Conservation (phyloP, 2,329 filamentous ascomycete species). For the Colletotrichum higginsianum region DNA sequence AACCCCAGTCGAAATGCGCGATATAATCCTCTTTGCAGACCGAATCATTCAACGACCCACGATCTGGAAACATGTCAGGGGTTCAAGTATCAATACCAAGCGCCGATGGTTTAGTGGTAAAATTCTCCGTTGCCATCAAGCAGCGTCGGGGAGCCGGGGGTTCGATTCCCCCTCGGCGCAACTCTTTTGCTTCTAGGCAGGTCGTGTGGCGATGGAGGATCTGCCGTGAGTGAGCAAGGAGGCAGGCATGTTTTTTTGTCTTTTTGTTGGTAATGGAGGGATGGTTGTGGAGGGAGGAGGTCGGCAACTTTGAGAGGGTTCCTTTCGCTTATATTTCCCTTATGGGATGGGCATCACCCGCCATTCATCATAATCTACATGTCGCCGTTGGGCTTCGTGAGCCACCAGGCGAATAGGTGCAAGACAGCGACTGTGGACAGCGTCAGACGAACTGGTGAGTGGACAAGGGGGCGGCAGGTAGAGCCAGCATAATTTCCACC, state of each 20-base stretch:
- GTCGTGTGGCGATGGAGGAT: no score
- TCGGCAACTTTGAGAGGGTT: no score
- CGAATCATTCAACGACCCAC: background rate
- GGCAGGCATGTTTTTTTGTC: no score
- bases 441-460: background rate
- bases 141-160: slow-evolving; percentile 18
- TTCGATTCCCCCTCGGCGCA: slow-evolving; percentile 19
- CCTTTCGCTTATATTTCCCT: no score
- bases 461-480: background rate
- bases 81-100: background rate
- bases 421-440: background rate
- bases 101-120: slow-evolving; percentile 19
- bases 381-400: no score
- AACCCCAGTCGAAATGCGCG: background rate
- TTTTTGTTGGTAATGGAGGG: no score
- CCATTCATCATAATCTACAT: no score
- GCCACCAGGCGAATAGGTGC: no score
- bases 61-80: background rate
- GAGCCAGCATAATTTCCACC: background rate
- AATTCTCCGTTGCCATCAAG: slow-evolving; percentile 17
- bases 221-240: no score
- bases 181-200: background rate
- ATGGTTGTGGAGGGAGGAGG: no score
- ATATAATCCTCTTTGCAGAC: background rate
- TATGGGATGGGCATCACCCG: no score